Evolutionary conservation across 129 eudicot genomes (phyloP).

Genomic region (Dittrichia graveolens): DNA sequence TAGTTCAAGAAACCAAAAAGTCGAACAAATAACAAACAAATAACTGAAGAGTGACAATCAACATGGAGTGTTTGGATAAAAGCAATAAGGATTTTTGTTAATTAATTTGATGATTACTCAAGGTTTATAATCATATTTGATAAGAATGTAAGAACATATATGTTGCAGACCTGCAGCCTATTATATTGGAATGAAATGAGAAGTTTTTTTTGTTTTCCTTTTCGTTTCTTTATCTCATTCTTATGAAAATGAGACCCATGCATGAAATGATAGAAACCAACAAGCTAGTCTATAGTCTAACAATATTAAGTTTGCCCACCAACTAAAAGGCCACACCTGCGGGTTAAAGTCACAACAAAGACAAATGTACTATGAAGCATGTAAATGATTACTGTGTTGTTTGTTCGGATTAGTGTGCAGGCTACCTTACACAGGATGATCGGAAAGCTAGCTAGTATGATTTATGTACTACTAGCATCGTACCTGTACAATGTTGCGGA

Average conservation of each 20-base stretch:
- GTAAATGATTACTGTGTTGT: background rate
- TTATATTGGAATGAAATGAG: constrained; percentile 8
- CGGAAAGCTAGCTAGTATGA: constrained; percentile 16
- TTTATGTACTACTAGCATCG: constrained; percentile 27
- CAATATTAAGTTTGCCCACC: too few relatives aligned
- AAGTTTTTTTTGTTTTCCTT: background rate
- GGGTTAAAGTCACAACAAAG: too few relatives aligned
- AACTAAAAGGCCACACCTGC: too few relatives aligned
- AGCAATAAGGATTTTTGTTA: background rate
- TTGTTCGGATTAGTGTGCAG: constrained; percentile 30
- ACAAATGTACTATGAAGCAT: background rate
- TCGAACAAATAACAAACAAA: background rate
- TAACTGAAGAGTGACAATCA: background rate
- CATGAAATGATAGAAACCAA: too few relatives aligned
- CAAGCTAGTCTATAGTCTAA: too few relatives aligned
- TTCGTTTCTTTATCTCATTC: background rate
- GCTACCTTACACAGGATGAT: constrained; percentile 35
- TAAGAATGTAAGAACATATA: background rate
- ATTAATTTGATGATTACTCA: background rate
- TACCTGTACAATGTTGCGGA: too few relatives aligned
- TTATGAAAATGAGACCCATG: constrained; percentile 7
- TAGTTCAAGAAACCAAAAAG: background rate
- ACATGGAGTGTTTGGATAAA: background rate
- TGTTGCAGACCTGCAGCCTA: background rate
- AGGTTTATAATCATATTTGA: background rate